These are phyloP conservation scores for Skeletonema menzelii DNA, from an alignment of 108 stramenopile genomes.

Conservation along the genomic window DNA sequence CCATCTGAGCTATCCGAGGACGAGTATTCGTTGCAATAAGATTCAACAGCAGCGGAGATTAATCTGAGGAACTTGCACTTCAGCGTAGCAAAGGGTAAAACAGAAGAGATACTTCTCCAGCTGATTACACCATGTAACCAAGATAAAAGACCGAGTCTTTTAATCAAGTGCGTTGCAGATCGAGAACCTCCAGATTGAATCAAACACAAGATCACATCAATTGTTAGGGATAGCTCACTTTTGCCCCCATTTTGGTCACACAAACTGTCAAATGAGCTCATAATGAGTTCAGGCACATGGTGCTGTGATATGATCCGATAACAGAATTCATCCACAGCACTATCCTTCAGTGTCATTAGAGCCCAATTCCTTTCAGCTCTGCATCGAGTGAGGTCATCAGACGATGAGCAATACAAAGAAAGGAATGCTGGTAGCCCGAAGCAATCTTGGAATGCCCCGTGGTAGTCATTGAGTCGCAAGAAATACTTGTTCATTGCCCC, in stretches of 20 bases:
- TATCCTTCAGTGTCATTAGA: slow-evolving; percentile 61
- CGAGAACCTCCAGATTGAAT: slow-evolving; percentile 33
- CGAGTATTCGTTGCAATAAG: background rate
- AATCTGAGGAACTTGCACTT: slow-evolving; percentile 36
- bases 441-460: slow-evolving; percentile 82
- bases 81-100: slow-evolving; percentile 28
- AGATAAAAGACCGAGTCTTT: slow-evolving; percentile 45
- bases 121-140: slow-evolving; percentile 51
- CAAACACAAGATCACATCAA: slow-evolving; percentile 34
- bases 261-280: slow-evolving; percentile 59
- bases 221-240: slow-evolving; percentile 30
- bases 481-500: slow-evolving; percentile 78
- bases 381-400: slow-evolving; percentile 52
- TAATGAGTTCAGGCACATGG: slow-evolving; percentile 77
- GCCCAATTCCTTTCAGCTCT: slow-evolving; percentile 75
- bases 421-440: slow-evolving; percentile 79
- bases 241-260: slow-evolving; percentile 25
- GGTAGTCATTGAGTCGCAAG: slow-evolving; percentile 58
- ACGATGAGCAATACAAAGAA: slow-evolving; percentile 75
- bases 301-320: slow-evolving; percentile 63
- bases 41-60: slow-evolving; percentile 31
- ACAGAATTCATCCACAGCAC: slow-evolving; percentile 63
- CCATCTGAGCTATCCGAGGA: background rate
- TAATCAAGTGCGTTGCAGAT: slow-evolving; percentile 38
- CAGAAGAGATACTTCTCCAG: slow-evolving; percentile 34